Conservation (phyloP, 306 rosid genomes). For the Prunus padus region DNA sequence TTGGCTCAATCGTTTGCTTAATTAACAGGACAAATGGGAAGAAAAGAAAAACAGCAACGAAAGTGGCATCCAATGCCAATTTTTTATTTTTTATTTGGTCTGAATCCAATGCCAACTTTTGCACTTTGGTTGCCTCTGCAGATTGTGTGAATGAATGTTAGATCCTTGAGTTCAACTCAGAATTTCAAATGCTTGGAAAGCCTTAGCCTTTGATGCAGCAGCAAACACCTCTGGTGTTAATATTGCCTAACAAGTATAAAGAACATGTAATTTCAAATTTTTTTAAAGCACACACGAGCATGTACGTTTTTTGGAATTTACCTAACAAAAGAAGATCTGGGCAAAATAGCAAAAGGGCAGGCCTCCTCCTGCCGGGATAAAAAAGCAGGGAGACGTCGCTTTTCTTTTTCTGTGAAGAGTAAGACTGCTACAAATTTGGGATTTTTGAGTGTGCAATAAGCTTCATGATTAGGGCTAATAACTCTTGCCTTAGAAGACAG, state of each 20-base stretch:
- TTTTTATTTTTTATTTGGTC: no score
- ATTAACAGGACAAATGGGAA: not conserved
- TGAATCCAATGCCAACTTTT: slow-evolving; percentile 17
- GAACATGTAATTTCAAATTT: not conserved
- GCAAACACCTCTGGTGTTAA: not conserved
- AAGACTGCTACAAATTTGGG: slow-evolving; percentile 17
- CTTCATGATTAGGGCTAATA: slow-evolving; percentile 29
- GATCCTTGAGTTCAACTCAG: not conserved
- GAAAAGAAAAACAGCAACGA: not conserved
- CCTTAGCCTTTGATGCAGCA: no score
- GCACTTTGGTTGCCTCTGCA: not conserved
- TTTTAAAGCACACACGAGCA: slow-evolving; percentile 12
- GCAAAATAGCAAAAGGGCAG: not conserved
- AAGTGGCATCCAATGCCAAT: slow-evolving; percentile 16
- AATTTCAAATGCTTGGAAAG: not conserved
- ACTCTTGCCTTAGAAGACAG: slow-evolving; percentile 44
- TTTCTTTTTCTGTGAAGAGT: slow-evolving; percentile 20
- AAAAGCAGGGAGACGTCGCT: slow-evolving; percentile 19
- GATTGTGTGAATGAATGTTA: not conserved
- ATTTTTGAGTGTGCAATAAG: slow-evolving; percentile 27
- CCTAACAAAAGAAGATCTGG: slow-evolving; percentile 9
- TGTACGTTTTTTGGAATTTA: slow-evolving; percentile 26
- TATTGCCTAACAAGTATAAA: not conserved
- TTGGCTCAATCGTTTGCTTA: not conserved
- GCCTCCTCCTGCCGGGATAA: not conserved